Evolutionary conservation across 805 yeast species (phyloP), one percentile per base, ranked within the genome.

Genomic region (Yamadazyma sp.): DNA sequence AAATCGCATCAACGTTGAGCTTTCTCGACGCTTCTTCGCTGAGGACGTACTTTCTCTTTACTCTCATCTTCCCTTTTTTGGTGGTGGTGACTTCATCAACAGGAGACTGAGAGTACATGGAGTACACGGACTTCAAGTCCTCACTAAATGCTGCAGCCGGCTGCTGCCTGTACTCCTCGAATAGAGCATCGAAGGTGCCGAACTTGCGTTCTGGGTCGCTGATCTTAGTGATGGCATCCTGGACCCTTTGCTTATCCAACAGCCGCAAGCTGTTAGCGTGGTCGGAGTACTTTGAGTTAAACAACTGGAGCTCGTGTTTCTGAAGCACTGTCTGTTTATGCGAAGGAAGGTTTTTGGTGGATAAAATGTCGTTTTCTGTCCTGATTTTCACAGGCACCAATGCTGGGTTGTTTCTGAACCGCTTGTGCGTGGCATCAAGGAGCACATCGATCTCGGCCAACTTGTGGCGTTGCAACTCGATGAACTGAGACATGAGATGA

Each of bases 391-490:
- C 44, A 1, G 54, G 71, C 26, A 75, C 68, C 2, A 85, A 42
- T 12, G 62, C 67, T 0, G 91, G 89, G 50, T 84, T 82, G 40
- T 79, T 52, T 35, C 68, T 64, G 3, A 88, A 60, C 37, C 97
- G 64, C 32, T 71, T 73, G 0, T 82, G 59, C 0, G 88, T 69
- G 0, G 87, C 87, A 19, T 60, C 50, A 50, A 90, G 95, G 3
- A 91, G 71, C 2, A 77, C 60, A 45, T 90, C 95, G 13, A 85
- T 57, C 53, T 84, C 93, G 50, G 82, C 88, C 6, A 77, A 48
- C 13, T 55, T 42, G 11, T 53, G 47, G 22, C 74, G 41, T 45
- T 64, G 67, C 5, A 54, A 35, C 44, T 68, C 73, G 33, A 67
- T 51, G 16, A 58, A 53, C 24, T 47, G 50, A 38, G 53, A 49